These are phyloP conservation scores for Quercus suber DNA, from an alignment of 306 rosid species.

Conservation along the genomic window DNA sequence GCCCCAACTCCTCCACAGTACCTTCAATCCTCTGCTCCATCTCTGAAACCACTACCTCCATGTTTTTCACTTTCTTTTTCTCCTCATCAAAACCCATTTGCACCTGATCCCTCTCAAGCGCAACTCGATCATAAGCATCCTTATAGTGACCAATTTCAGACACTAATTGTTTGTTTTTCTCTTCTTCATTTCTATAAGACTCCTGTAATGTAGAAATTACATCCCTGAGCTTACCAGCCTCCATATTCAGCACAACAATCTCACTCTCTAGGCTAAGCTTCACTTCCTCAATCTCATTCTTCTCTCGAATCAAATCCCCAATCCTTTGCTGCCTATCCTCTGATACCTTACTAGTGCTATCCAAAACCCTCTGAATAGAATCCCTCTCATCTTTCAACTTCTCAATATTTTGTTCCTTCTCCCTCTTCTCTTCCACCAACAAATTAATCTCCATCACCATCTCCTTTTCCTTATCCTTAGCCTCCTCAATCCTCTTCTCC, in stretches of 20 bases:
- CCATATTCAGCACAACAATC: conserved; percentile 34
- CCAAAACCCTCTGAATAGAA: conserved; percentile 11
- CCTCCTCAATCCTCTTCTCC: conserved; percentile 33
- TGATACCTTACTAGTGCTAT: conserved; percentile 24
- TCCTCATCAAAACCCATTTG: conserved; percentile 41
- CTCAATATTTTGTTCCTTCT: conserved; percentile 38
- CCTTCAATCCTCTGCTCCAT: conserved; percentile 37
- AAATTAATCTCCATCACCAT: conserved; percentile 31
- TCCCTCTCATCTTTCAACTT: conserved; percentile 28
- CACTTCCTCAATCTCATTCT: conserved; percentile 37
- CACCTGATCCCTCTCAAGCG: conserved; percentile 22
- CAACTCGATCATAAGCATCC: conserved; percentile 20
- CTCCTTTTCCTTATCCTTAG: conserved; percentile 27
- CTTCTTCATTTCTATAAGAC: conserved; percentile 24
- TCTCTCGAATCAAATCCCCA: conserved; percentile 26
- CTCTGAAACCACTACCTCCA: conserved; percentile 30
- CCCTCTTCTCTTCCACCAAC: conserved; percentile 35
- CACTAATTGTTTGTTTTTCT: conserved; percentile 32
- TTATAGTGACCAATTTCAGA: conserved; percentile 27
- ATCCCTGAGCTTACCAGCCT: conserved; percentile 29
- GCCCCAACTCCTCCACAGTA: conserved; percentile 25
- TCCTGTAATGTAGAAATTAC: conserved; percentile 14
- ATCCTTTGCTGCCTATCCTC: conserved; percentile 24
- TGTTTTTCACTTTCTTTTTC: conserved; percentile 36
- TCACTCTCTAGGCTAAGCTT: conserved; percentile 30